Percentiles rank a stretch among this genome's conserved stretches.
Conservation (phyloP, 1,284 basidiomycete genomes). For the Singerocomus inundabilis region DNA sequence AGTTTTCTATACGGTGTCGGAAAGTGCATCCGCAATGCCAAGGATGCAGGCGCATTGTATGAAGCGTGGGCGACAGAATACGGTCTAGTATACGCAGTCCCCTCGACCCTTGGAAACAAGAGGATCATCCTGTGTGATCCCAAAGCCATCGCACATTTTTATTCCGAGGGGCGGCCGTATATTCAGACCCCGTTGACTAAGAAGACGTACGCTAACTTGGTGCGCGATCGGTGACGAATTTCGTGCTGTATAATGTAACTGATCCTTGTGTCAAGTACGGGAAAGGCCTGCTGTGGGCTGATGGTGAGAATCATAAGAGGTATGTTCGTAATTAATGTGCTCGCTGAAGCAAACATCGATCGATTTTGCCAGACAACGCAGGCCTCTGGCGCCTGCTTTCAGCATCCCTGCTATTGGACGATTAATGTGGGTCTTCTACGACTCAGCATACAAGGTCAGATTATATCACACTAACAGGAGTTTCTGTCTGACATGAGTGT, state of each 20-base stretch:
- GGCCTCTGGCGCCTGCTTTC: conserved; percentile 4
- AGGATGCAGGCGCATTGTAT: conserved; percentile 13
- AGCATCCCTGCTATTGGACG: conserved; percentile 5
- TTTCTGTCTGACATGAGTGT: too few relatives aligned
- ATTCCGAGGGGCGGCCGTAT: conserved; percentile 49
- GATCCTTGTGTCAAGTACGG: background rate
- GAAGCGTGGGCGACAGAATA: conserved; percentile 21
- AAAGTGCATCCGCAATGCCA: background rate
- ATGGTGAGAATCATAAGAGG: conserved; percentile 19
- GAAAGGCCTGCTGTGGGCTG: conserved; percentile 12
- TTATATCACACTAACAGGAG: background rate
- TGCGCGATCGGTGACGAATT: conserved; percentile 14
- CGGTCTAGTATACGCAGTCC: conserved; percentile 45
- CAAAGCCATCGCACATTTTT: conserved; percentile 53
- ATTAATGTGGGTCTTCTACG: conserved; percentile 9
- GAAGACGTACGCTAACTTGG: conserved; percentile 35
- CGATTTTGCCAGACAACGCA: conserved; percentile 37
- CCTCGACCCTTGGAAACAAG: conserved; percentile 41
- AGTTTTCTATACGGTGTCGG: conserved; percentile 21
- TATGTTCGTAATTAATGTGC: background rate
- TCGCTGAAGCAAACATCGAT: background rate
- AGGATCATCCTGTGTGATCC: conserved; percentile 50
- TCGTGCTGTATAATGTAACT: background rate
- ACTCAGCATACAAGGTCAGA: conserved; percentile 47
- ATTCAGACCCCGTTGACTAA: conserved; percentile 39